phyloP scores from a whole-genome alignment of 306 rosid genomes.

The Inga laurina region DNA sequence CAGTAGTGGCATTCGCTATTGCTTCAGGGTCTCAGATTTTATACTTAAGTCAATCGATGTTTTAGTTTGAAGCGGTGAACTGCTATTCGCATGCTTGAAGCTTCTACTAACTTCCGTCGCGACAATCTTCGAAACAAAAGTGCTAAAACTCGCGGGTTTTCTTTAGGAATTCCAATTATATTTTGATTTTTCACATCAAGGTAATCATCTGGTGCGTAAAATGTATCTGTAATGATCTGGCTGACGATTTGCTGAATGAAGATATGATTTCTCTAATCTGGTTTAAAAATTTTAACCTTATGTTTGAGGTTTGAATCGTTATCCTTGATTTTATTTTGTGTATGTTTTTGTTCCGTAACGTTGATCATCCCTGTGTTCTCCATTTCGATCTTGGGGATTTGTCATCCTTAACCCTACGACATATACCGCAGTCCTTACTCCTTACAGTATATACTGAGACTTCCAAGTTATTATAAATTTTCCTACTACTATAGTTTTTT shows the following conservation, averaged over 20 bases:
- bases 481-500: not conserved
- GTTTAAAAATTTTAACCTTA: not conserved
- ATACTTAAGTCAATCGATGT: not conserved
- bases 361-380: not conserved
- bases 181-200: not conserved
- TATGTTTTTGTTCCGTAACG: not conserved
- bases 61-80: not conserved
- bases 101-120: not conserved
- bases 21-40: not conserved
- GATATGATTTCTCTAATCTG: not conserved
- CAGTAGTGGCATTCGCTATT: not conserved
- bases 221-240: not conserved
- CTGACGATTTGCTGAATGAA: slow-evolving; percentile 7
- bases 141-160: slow-evolving; percentile 5
- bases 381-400: not conserved
- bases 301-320: not conserved
- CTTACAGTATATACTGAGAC: not conserved
- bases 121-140: not conserved
- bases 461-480: not conserved
- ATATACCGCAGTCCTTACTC: not conserved
- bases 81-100: not conserved
- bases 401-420: not conserved
- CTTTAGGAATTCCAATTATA: not conserved
- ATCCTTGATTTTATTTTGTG: not conserved
- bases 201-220: slow-evolving; percentile 2